Conservation (phyloP, 345 rosid genomes). For the Eucalyptus tenuipes region DNA sequence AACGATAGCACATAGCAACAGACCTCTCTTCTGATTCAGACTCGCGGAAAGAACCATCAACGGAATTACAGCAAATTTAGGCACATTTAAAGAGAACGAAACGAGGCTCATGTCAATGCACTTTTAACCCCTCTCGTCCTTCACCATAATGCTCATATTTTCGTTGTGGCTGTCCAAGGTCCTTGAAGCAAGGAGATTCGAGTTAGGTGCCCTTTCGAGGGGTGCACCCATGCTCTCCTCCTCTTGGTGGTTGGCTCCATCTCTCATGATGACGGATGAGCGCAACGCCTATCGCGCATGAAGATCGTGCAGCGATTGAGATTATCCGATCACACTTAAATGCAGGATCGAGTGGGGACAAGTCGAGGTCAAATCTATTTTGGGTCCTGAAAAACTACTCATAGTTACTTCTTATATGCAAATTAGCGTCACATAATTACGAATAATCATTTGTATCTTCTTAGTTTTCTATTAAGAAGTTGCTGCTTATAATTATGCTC, state of each 20-base stretch:
- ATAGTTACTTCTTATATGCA: neutral
- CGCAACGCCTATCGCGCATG: neutral
- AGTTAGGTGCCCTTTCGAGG: neutral
- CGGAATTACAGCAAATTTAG: neutral
- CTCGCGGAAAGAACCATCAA: neutral
- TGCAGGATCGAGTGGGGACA: neutral
- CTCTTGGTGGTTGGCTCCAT: neutral
- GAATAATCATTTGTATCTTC: neutral
- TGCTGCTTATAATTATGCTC: neutral
- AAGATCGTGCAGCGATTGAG: neutral
- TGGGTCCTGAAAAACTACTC: neutral
- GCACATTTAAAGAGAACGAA: neutral
- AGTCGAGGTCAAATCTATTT: neutral
- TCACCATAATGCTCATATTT: neutral
- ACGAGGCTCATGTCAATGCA: neutral
- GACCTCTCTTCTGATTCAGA: neutral
- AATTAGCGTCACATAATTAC: neutral
- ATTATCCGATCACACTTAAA: neutral
- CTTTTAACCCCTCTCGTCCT: neutral
- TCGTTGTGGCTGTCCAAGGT: fast-evolving
- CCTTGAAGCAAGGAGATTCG: neutral
- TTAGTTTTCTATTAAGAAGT: neutral
- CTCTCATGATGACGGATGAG: neutral
- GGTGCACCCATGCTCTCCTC: neutral
- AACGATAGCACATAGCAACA: no score